These are phyloP conservation scores for Brassica rapa DNA, from an alignment of 345 rosid species.

Conservation along the genomic window DNA sequence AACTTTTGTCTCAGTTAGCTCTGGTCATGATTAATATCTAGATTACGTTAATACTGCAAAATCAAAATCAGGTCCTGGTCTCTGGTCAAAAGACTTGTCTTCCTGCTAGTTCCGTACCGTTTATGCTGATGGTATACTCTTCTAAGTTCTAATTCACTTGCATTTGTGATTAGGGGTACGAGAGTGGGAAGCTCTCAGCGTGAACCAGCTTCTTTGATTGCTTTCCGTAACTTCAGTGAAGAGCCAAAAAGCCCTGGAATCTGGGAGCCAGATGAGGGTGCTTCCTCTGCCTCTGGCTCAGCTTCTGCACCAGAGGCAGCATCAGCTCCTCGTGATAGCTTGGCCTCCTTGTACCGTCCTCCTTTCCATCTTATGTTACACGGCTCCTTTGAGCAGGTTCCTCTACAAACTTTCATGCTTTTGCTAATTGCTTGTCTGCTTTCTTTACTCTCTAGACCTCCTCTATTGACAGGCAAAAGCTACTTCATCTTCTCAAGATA, in stretches of 20 bases:
- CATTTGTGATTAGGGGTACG: slow-evolving; percentile 49
- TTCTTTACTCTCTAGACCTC: slow-evolving; percentile 3
- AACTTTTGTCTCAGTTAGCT: background rate
- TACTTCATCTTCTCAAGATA: slow-evolving; percentile 73
- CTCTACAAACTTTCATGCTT: background rate
- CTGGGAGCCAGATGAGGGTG: slow-evolving; percentile 58
- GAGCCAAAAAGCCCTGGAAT: slow-evolving; percentile 85
- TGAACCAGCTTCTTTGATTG: slow-evolving; percentile 65
- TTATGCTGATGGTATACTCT: background rate
- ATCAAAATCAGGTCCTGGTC: background rate
- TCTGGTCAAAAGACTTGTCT: background rate
- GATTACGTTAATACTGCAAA: background rate
- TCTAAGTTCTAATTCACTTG: background rate
- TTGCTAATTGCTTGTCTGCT: background rate
- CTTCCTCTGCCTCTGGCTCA: slow-evolving; percentile 41
- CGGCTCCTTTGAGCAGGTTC: slow-evolving; percentile 93
- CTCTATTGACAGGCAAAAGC: slow-evolving; percentile 63
- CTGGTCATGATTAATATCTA: background rate
- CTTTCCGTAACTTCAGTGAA: slow-evolving; percentile 89
- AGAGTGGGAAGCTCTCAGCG: slow-evolving; percentile 54
- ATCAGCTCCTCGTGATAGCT: slow-evolving; percentile 74
- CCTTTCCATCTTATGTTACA: slow-evolving; percentile 85
- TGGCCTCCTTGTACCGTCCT: slow-evolving; percentile 93
- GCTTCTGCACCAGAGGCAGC: slow-evolving; percentile 36
- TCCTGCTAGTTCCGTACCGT: background rate